phyloP scores from a whole-genome alignment of 306 rosid genomes.

The Glycyrrhiza uralensis region DNA sequence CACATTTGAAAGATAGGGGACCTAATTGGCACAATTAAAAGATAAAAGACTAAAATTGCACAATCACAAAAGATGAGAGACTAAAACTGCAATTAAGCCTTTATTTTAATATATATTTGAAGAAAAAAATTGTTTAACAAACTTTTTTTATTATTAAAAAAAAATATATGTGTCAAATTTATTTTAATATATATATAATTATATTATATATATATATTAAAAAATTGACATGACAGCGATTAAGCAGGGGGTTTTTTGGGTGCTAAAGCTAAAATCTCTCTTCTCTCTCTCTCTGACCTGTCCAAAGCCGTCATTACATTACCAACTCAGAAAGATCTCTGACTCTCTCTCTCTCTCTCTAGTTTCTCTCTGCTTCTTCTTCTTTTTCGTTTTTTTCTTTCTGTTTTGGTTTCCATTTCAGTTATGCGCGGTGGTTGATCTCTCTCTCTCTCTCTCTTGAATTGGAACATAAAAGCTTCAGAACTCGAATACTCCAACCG shows the following conservation, averaged over 20 bases:
- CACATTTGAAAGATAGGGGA: no score
- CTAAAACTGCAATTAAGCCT: no score
- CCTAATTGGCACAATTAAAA: no score
- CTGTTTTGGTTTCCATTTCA: neutral
- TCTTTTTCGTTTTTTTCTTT: neutral
- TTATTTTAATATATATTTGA: no score
- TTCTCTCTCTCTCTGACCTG: constrained; percentile 36
- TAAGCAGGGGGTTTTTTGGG: neutral
- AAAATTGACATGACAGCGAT: neutral
- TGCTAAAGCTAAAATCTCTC: constrained; percentile 7
- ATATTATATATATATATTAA: no score
- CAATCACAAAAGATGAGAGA: no score
- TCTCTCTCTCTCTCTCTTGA: neutral
- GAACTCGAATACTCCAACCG: constrained; percentile 18
- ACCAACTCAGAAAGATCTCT: constrained; percentile 32
- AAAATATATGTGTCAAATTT: no score
- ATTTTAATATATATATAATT: no score
- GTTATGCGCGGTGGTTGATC: constrained; percentile 26
- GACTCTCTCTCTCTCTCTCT: constrained; percentile 30
- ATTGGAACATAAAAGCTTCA: constrained; percentile 22
- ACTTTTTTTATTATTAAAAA: no score
- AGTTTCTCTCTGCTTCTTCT: neutral
- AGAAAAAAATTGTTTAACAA: no score
- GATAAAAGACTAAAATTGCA: no score
- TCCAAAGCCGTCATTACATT: constrained; percentile 41